phyloP scores from a whole-genome alignment of 1,284 basidiomycete genomes.

The Pyrrhoderma noxium region DNA sequence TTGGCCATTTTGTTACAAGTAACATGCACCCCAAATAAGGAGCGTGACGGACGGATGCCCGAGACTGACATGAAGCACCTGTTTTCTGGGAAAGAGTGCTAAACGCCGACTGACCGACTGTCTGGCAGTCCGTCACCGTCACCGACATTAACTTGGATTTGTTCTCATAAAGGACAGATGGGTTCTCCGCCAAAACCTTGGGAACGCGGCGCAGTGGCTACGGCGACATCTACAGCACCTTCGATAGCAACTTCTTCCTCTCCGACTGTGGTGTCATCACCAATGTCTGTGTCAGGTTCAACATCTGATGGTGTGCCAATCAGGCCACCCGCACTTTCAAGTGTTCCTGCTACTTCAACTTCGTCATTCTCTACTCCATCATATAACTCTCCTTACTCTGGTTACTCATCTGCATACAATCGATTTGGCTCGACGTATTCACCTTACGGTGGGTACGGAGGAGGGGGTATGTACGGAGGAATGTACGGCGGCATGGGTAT shows the following conservation, averaged over 20 bases:
- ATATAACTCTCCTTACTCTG: constrained; percentile 31
- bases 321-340: constrained; percentile 36
- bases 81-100: too few species aligned
- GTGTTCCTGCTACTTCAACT: constrained; percentile 24
- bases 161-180: constrained; percentile 35
- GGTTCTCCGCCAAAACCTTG: constrained; percentile 81
- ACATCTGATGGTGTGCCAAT: constrained; percentile 36
- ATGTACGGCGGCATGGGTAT: constrained; percentile 35
- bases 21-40: too few species aligned
- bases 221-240: constrained; percentile 25
- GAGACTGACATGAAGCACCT: too few species aligned
- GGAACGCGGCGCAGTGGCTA: constrained; percentile 50
- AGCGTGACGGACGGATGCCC: too few species aligned
- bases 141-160: constrained; percentile 1
- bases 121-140: background rate
- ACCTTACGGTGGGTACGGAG: constrained; percentile 31
- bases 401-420: constrained; percentile 29
- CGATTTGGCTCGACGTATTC: constrained; percentile 24
- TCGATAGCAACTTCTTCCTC: constrained; percentile 25
- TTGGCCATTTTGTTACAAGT: too few species aligned
- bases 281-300: constrained; percentile 23
- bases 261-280: constrained; percentile 22
- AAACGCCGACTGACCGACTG: too few species aligned
- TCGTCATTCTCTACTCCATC: constrained; percentile 12
- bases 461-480: constrained; percentile 35